A percentile compares a stretch with the other conserved stretches of the same genome.
phyloP scores from a whole-genome alignment of 169 alveolate species.

The Plasmodium falciparum region DNA sequence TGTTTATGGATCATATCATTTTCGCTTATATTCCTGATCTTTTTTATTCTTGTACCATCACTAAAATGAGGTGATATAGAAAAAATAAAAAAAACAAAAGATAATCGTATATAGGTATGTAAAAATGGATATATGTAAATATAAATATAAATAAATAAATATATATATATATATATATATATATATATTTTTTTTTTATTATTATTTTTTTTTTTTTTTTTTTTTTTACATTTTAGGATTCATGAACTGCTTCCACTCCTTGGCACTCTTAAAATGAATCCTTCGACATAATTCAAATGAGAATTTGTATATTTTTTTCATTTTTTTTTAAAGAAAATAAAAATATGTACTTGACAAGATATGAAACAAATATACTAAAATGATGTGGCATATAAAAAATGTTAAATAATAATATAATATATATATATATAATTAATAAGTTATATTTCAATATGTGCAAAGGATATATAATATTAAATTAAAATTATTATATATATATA shows the following conservation, averaged over 20 bases:
- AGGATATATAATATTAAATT: no score
- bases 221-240: constrained; percentile 58
- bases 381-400: no score
- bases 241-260: constrained; percentile 74
- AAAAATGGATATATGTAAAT: neutral
- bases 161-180: neutral
- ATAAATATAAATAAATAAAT: neutral
- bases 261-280: constrained; percentile 66
- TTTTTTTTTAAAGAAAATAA: neutral
- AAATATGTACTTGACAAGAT: no score
- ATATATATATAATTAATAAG: no score
- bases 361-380: no score
- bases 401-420: no score
- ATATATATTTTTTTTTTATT: neutral
- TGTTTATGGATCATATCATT: constrained; percentile 72
- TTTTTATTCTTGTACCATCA: constrained; percentile 67
- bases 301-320: constrained; percentile 7
- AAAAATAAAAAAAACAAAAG: neutral
- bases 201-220: constrained; percentile 1
- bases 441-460: no score
- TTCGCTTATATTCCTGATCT: constrained; percentile 59
- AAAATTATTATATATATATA: no score
- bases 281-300: constrained; percentile 13
- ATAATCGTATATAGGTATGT: neutral
- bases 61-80: neutral